Evolutionary conservation across 2,329 filamentous ascomycete genomes (phyloP).

Genomic region (Keithomyces neogunnii): DNA sequence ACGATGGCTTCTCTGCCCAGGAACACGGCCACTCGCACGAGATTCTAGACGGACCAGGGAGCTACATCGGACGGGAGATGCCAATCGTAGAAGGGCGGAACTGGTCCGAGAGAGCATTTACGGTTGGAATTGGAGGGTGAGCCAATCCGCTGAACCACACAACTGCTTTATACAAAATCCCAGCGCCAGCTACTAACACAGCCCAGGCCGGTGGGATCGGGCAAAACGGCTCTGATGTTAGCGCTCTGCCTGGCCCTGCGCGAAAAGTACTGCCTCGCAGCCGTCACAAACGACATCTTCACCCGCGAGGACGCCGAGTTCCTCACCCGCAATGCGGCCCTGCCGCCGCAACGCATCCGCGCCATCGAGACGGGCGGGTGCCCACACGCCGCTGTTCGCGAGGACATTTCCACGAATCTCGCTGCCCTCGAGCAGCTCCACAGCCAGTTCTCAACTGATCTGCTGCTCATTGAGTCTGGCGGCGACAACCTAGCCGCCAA

Average conservation of each 20-base stretch:
- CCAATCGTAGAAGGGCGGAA: constrained; percentile 81
- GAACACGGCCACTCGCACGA: constrained; percentile 95
- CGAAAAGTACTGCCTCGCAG: constrained; percentile 74
- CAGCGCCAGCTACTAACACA: background rate
- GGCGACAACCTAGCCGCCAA: constrained; percentile 97
- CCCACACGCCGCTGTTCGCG: constrained; percentile 91
- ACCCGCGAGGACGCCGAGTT: constrained; percentile 98
- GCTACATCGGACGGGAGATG: constrained; percentile 84
- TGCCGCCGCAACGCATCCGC: constrained; percentile 74
- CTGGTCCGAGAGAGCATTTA: constrained; percentile 87
- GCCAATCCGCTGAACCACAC: constrained; percentile 14
- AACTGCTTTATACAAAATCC: background rate
- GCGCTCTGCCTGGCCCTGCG: constrained; percentile 81
- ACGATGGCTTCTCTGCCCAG: constrained; percentile 48
- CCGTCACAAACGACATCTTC: constrained; percentile 98
- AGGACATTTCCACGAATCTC: constrained; percentile 92
- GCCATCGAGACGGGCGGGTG: constrained; percentile 98
- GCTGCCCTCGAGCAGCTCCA: constrained; percentile 87
- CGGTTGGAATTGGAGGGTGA: constrained; percentile 95
- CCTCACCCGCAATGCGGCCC: constrained; percentile 75
- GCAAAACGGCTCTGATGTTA: constrained; percentile 96
- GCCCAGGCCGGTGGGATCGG: constrained; percentile 80
- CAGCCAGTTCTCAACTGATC: constrained; percentile 65
- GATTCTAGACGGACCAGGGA: constrained; percentile 88
- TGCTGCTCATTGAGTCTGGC: constrained; percentile 90